Conservation (phyloP, 139 green algal genomes). For the Limnomonas spitsbergensis region DNA sequence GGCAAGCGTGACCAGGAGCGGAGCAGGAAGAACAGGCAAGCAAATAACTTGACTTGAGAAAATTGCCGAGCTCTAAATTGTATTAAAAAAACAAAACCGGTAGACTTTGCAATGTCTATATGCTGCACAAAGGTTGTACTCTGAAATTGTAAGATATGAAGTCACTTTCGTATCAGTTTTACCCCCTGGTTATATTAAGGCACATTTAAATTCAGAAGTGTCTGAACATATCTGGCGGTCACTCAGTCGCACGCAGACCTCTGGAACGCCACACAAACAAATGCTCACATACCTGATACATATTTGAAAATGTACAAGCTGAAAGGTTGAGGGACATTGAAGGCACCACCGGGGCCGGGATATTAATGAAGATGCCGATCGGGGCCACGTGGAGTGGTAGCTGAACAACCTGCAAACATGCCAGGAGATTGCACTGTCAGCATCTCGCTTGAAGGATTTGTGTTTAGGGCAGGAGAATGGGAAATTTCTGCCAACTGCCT, state of each 20-base stretch:
- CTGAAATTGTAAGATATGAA: not conserved
- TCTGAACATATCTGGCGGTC: not conserved
- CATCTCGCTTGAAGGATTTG: too few relatives aligned
- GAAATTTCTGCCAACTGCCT: not conserved
- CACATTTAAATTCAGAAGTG: not conserved
- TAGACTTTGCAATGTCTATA: too few relatives aligned
- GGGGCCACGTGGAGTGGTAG: slow-evolving; percentile 27
- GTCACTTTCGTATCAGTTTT: not conserved
- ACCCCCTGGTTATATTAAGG: too few relatives aligned
- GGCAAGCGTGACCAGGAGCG: not conserved
- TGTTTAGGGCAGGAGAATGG: too few relatives aligned
- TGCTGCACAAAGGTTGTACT: not conserved
- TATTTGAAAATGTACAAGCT: slow-evolving; percentile 27
- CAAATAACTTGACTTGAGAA: too few relatives aligned
- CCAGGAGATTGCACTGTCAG: too few relatives aligned
- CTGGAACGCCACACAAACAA: not conserved
- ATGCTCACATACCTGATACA: slow-evolving; percentile 20
- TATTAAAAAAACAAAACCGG: too few relatives aligned
- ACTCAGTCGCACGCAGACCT: not conserved
- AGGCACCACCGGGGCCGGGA: slow-evolving; percentile 6
- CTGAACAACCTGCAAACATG: slow-evolving; percentile 28
- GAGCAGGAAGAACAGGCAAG: not conserved
- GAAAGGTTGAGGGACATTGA: slow-evolving; percentile 16
- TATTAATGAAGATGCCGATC: slow-evolving; percentile 40
- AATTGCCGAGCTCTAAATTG: not conserved